Evolutionary conservation across 2,329 filamentous ascomycete species (phyloP).

Genomic region (Aspergillus melleus): DNA sequence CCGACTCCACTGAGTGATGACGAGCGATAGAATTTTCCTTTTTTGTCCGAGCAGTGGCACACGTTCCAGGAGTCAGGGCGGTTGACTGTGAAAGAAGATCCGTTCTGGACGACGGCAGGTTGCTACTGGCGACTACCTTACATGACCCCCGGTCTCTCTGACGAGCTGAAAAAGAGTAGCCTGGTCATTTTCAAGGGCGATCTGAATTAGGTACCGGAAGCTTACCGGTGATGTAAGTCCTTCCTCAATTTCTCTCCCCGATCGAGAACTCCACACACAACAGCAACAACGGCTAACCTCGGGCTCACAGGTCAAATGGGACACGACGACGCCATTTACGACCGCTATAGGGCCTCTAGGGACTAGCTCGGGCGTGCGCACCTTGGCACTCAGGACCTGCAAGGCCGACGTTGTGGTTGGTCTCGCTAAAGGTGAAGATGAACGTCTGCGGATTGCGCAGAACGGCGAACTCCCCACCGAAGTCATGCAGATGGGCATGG

Average conservation of each 20-base stretch:
- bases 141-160: constrained; percentile 64
- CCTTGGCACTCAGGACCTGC: constrained; percentile 86
- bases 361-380: constrained; percentile 75
- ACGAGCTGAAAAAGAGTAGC: constrained; percentile 79
- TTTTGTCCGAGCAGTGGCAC: constrained; percentile 73
- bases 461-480: constrained; percentile 56
- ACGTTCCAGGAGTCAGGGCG: constrained; percentile 78
- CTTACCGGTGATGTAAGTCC: constrained; percentile 77
- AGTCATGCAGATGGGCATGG: constrained; percentile 74
- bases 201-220: constrained; percentile 93
- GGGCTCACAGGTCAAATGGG: constrained; percentile 66
- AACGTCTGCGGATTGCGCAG: constrained; percentile 60
- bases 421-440: constrained; percentile 77
- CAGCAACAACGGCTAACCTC: not conserved
- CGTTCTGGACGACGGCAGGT: constrained; percentile 86
- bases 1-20: no score
- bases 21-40: constrained; percentile 65
- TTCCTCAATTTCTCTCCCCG: not conserved
- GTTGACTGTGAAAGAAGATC: constrained; percentile 76
- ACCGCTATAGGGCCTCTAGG: constrained; percentile 85
- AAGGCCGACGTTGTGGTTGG: constrained; percentile 96
- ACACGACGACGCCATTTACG: constrained; percentile 80
- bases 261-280: not conserved
- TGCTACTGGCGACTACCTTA: constrained; percentile 85
- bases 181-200: constrained; percentile 97